Percentiles rank a stretch among this genome's conserved stretches.
Evolutionary conservation across 805 yeast genomes (phyloP).

Genomic region (Saccharomycopsis capsularis): DNA sequence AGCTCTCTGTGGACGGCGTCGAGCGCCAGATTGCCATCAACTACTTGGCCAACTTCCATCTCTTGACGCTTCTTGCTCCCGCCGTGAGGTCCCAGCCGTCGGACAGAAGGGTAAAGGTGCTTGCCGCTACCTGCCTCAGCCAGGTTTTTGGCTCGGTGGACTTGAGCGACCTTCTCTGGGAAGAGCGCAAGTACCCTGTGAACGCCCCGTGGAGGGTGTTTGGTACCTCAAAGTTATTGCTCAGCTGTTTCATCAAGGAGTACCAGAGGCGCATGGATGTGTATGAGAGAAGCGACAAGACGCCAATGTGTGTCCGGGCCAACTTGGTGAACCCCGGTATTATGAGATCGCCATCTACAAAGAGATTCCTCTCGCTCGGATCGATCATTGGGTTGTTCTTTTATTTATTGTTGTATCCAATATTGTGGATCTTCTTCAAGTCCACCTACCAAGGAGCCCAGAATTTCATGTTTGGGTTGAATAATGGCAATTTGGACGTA

Average conservation of each 20-base stretch:
- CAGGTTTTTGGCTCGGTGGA: conserved; percentile 69
- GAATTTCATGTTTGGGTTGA: conserved; percentile 58
- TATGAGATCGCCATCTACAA: conserved; percentile 80
- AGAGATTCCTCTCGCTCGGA: conserved; percentile 74
- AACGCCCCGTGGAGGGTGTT: conserved; percentile 65
- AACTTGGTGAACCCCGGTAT: conserved; percentile 86
- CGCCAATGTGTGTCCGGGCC: conserved; percentile 62
- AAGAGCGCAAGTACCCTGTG: conserved; percentile 48
- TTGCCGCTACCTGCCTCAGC: conserved; percentile 71
- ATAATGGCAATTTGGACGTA: conserved; percentile 62
- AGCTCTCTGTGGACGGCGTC: conserved; percentile 69
- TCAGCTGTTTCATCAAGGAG: conserved; percentile 71
- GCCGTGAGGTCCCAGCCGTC: conserved; percentile 85
- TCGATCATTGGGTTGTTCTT: conserved; percentile 54
- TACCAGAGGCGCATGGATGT: conserved; percentile 58
- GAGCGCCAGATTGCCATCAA: conserved; percentile 82
- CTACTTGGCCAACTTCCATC: conserved; percentile 74
- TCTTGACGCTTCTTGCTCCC: conserved; percentile 75
- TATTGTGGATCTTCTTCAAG: conserved; percentile 77
- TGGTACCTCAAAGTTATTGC: conserved; percentile 75
- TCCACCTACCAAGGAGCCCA: conserved; percentile 76
- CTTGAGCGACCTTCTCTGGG: conserved; percentile 57
- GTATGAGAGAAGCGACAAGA: conserved; percentile 58
- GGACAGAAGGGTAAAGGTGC: conserved; percentile 84
- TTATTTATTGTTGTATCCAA: conserved; percentile 66